Percentiles rank a stretch among this genome's conserved stretches.
Conservation (phyloP, 2,329 filamentous ascomycete genomes). For the Sphaerulina musiva region DNA sequence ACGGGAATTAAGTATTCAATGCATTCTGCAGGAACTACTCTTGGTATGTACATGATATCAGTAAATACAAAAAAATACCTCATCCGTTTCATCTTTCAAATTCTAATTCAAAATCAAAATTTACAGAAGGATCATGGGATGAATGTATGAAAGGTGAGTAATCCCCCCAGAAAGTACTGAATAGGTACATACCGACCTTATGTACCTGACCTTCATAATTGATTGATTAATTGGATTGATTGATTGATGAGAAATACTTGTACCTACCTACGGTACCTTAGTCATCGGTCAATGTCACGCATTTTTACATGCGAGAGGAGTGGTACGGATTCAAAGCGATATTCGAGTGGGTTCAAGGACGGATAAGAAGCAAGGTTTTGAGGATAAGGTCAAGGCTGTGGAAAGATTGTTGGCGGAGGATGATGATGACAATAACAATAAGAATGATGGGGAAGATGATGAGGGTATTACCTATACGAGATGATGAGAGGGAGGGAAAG, state of each 20-base stretch:
- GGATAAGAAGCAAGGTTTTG: slow-evolving; percentile 75
- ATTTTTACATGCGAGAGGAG: slow-evolving; percentile 68
- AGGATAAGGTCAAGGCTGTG: slow-evolving; percentile 68
- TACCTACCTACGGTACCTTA: too few species aligned
- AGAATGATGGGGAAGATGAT: slow-evolving; percentile 10
- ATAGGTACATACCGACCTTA: too few species aligned
- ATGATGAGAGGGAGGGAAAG: background rate
- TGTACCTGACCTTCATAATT: too few species aligned
- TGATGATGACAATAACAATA: slow-evolving; percentile 8
- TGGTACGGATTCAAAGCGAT: slow-evolving; percentile 77
- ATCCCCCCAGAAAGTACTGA: too few species aligned
- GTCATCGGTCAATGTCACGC: slow-evolving; percentile 78
- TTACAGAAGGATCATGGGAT: slow-evolving; percentile 80
- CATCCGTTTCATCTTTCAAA: too few species aligned
- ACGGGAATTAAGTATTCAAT: slow-evolving; percentile 82
- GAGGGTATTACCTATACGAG: slow-evolving; percentile 6
- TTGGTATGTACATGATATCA: slow-evolving; percentile 50
- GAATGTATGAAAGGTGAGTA: slow-evolving; percentile 58
- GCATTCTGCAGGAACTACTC: slow-evolving; percentile 89
- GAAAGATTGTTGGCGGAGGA: slow-evolving; percentile 45
- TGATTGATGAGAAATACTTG: too few species aligned
- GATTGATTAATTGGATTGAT: too few species aligned
- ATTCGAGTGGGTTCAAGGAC: slow-evolving; percentile 80
- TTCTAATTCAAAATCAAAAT: too few species aligned
- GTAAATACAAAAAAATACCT: too few species aligned